Percentiles rank a stretch among this genome's conserved stretches.
Conservation (phyloP, 2,329 filamentous ascomycete species). For the Exophiala spinifera region DNA sequence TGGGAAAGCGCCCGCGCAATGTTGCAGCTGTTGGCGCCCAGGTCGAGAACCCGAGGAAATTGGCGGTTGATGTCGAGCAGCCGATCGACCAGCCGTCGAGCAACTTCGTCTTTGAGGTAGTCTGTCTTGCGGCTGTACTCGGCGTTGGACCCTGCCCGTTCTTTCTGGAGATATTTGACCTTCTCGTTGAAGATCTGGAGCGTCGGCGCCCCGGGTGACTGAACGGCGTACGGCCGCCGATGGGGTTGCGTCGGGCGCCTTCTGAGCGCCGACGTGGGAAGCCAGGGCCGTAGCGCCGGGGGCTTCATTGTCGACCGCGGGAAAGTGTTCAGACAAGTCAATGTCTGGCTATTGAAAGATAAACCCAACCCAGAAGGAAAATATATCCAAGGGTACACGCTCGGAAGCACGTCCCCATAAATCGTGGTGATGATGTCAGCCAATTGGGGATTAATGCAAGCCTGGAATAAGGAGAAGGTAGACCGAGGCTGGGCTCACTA, state of each 20-base stretch:
- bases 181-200: slow-evolving; percentile 88
- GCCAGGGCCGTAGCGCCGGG: slow-evolving; percentile 18
- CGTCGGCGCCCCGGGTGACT: slow-evolving; percentile 70
- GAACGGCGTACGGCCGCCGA: slow-evolving; percentile 65
- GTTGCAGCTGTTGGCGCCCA: slow-evolving; percentile 94
- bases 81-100: slow-evolving; percentile 76
- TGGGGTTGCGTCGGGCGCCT: slow-evolving; percentile 5
- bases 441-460: not conserved
- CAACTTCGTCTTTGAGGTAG: slow-evolving; percentile 92
- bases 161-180: slow-evolving; percentile 87
- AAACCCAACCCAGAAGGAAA: too few relatives aligned
- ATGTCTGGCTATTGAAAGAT: slow-evolving; percentile 19
- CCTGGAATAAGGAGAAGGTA: too few relatives aligned
- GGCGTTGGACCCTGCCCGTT: slow-evolving; percentile 70
- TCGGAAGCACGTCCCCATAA: not conserved
- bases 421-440: slow-evolving; percentile 15
- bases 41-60: slow-evolving; percentile 80
- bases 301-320: slow-evolving; percentile 21
- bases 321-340: slow-evolving; percentile 22
- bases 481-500: too few relatives aligned
- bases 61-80: slow-evolving; percentile 88
- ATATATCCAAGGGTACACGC: not conserved
- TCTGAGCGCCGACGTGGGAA: slow-evolving; percentile 19
- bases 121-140: slow-evolving; percentile 76
- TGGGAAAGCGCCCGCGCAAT: slow-evolving; percentile 71